phyloP scores from a whole-genome alignment of 352 stramenopile species.

The Halophytophthora batemanensis region DNA sequence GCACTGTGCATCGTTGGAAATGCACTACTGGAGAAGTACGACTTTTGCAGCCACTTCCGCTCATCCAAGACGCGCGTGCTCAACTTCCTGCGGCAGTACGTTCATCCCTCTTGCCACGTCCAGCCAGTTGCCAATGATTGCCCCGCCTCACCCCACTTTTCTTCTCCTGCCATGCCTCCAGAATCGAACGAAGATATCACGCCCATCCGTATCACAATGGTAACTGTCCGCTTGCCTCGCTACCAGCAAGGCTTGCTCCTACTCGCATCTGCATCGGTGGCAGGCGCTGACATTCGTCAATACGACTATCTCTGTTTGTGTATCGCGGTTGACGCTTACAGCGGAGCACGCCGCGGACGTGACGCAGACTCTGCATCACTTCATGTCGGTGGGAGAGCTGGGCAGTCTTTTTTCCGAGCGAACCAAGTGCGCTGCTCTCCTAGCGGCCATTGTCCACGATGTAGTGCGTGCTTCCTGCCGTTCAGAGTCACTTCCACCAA shows the following conservation, averaged over 20 bases:
- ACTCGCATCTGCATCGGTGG: not conserved
- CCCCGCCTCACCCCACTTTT: not conserved
- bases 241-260: slow-evolving; percentile 1
- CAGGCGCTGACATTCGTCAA: slow-evolving; percentile 5
- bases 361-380: slow-evolving; percentile 70
- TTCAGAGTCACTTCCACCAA: not conserved
- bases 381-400: slow-evolving; percentile 49
- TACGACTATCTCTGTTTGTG: not conserved
- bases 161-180: slow-evolving; percentile 7
- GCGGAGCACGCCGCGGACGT: slow-evolving; percentile 84
- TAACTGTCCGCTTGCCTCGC: not conserved
- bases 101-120: slow-evolving; percentile 4
- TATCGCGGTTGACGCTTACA: slow-evolving; percentile 16
- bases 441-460: slow-evolving; percentile 83
- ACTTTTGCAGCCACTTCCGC: slow-evolving; percentile 58
- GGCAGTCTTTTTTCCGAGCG: slow-evolving; percentile 54
- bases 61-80: slow-evolving; percentile 49
- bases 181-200: slow-evolving; percentile 62
- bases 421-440: slow-evolving; percentile 65
- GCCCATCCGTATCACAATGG: slow-evolving; percentile 85
- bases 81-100: slow-evolving; percentile 63
- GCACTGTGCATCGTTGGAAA: slow-evolving; percentile 71
- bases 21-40: slow-evolving; percentile 69
- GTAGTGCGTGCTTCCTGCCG: slow-evolving; percentile 37
- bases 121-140: slow-evolving; percentile 1